Base-by-base conservation (phyloP, 208 protist genomes). In the Leishmania aethiopica region DNA sequence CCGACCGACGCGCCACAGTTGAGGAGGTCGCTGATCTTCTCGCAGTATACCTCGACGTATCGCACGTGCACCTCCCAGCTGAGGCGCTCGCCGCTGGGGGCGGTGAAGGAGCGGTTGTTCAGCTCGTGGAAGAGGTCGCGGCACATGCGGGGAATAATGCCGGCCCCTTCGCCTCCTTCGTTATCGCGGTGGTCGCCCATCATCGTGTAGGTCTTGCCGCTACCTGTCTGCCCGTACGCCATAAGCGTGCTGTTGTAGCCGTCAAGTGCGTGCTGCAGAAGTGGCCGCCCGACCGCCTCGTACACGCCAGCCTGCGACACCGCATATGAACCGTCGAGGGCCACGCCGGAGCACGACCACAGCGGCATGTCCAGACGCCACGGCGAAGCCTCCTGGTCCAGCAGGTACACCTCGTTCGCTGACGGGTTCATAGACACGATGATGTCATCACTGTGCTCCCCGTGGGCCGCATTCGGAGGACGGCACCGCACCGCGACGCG, bases 1-100 rank as follows among this genome's bases (percentile, higher is more conserved):
- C 77, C 85, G 42, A 96, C 89, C 3, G 92, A 73, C 15, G 91
- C 86, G 42, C 87, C 86, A 78, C 78, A 79, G 84, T 95, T 94
- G 69, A 98, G 90, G 45, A 98, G 86, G 81, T 98, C 95, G 66
- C 89, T 94, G 40, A 97, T 91, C 55, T 90, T 91, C 84, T 98
- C 96, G 85, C 94, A 97, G 85, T 98, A 98, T 42, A 98, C 90
- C 86, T 98, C 95, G 32, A 98, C 89, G 80, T 96, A 98, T 70
- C 90, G 91, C 51, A 96, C 88, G 79, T 94, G 86, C 3, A 95
- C 92, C 78, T 97, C 91, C 93, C 94, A 97, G 67, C 86, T 90
- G 49, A 96, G 60, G 11, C 82, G 85, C 57, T 92, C 90, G 75
- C 89, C 92, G 45, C 79, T 75, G 32, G 86, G 19, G 32, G 84